Evolutionary conservation across 805 yeast genomes (phyloP).

Genomic region (Ogataea trehaloabstinens): DNA sequence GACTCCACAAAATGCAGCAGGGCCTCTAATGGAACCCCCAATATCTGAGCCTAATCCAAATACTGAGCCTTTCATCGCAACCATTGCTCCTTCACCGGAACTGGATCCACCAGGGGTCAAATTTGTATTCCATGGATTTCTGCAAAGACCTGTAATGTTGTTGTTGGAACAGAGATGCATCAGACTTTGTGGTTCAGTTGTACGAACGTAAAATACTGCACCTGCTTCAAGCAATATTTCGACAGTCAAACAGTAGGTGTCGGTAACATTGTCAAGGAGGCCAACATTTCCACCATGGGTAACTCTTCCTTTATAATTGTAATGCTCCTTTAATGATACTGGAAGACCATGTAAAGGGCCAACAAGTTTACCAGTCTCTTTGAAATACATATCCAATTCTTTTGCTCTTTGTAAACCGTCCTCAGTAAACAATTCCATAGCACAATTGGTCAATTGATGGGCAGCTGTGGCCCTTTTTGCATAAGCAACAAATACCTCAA

Average conservation of each 20-base stretch:
- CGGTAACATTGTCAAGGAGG: slow-evolving; percentile 38
- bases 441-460: slow-evolving; percentile 50
- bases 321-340: slow-evolving; percentile 60
- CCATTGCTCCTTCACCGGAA: slow-evolving; percentile 50
- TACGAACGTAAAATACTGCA: slow-evolving; percentile 54
- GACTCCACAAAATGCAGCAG: slow-evolving; percentile 52
- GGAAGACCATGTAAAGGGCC: slow-evolving; percentile 68
- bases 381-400: slow-evolving; percentile 49
- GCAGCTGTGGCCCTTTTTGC: slow-evolving; percentile 48
- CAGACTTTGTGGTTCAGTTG: slow-evolving; percentile 55
- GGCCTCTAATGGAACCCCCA: slow-evolving; percentile 55
- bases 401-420: slow-evolving; percentile 48
- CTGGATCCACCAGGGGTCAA: slow-evolving; percentile 54
- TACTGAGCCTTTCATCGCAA: slow-evolving; percentile 45
- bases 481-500: slow-evolving; percentile 44
- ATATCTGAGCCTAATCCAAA: slow-evolving; percentile 45
- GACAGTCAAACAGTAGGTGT: slow-evolving; percentile 39
- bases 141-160: slow-evolving; percentile 49
- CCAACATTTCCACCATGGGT: slow-evolving; percentile 51
- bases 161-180: slow-evolving; percentile 57
- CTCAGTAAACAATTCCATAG: slow-evolving; percentile 43
- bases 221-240: slow-evolving; percentile 47
- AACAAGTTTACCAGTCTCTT: slow-evolving; percentile 43
- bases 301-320: slow-evolving; percentile 46
- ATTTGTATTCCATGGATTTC: slow-evolving; percentile 47